These are phyloP conservation scores for Phytophthora tentaculata DNA, from an alignment of 352 stramenopile species.

Conservation along the genomic window DNA sequence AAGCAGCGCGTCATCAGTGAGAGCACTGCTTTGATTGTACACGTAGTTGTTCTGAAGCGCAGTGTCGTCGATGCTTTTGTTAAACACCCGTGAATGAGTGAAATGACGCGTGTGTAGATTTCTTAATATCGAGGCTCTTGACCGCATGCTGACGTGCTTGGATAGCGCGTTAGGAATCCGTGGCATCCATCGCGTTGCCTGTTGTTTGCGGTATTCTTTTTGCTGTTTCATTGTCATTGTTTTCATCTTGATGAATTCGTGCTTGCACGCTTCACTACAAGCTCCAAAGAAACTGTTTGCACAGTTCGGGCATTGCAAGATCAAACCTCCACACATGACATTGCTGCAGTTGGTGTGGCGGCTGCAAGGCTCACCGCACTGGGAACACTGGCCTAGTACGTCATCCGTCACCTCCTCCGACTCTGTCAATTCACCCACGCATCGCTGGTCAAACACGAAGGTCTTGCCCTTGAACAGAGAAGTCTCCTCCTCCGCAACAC, in stretches of 20 bases:
- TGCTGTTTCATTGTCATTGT: conserved; percentile 48
- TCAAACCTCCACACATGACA: conserved; percentile 59
- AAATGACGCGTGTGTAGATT: conserved; percentile 22
- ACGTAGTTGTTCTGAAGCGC: conserved; percentile 32
- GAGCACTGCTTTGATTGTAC: conserved; percentile 31
- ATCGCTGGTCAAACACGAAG: conserved; percentile 81
- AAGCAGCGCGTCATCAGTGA: conserved; percentile 44
- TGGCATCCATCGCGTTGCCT: conserved; percentile 49
- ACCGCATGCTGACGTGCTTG: conserved; percentile 29
- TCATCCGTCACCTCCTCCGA: conserved; percentile 61
- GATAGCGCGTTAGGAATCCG: conserved; percentile 45
- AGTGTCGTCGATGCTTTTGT: conserved; percentile 41
- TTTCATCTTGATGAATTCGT: conserved; percentile 57
- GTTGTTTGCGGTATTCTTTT: conserved; percentile 58
- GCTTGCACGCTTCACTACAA: conserved; percentile 53
- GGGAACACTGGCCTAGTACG: conserved; percentile 63
- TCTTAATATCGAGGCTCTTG: conserved; percentile 36
- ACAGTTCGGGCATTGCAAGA: conserved; percentile 61
- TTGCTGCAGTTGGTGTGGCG: conserved; percentile 60
- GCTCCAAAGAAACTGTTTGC: conserved; percentile 35
- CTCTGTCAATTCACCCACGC: conserved; percentile 42
- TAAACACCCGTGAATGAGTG: conserved; percentile 30
- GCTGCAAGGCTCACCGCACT: conserved; percentile 58
- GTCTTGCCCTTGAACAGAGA: conserved; percentile 61
- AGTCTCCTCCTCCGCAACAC: conserved; percentile 9